Conservation (phyloP, 495 filamentous ascomycete species). For the Aspergillus sclerotioniger region DNA sequence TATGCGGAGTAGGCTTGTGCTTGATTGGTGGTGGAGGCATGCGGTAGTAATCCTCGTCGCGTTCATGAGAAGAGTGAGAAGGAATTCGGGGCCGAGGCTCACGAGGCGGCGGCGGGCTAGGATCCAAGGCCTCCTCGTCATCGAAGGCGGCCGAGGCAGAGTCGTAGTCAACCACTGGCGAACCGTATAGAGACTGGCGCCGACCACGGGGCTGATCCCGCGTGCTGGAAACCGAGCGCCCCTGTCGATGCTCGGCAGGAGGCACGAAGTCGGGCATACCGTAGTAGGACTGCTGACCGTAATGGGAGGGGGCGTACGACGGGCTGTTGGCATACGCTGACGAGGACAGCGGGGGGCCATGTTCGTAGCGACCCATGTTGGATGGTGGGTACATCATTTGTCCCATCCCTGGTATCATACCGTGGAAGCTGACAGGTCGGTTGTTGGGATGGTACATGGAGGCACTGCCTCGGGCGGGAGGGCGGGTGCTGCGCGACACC, state of each 20-base stretch:
- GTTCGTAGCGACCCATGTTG: constrained; percentile 31
- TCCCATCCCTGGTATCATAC: constrained; percentile 30
- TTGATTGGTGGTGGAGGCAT: constrained; percentile 47
- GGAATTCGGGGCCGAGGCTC: constrained; percentile 25
- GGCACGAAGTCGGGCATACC: constrained; percentile 13
- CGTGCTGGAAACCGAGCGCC: constrained; percentile 34
- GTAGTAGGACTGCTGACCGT: constrained; percentile 22
- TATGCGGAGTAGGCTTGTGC: constrained; percentile 28
- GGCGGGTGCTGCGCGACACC: constrained; percentile 28
- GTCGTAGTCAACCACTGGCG: constrained; percentile 29
- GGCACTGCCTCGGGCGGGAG: constrained; percentile 3
- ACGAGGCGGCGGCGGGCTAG: constrained; percentile 19
- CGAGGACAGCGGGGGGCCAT: constrained; percentile 36
- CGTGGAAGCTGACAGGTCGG: constrained; percentile 48
- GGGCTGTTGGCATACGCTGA: constrained; percentile 36
- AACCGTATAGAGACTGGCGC: constrained; percentile 35
- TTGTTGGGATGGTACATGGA: constrained; percentile 28
- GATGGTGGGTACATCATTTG: constrained; percentile 33
- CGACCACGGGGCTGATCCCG: constrained; percentile 32
- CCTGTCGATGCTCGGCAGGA: constrained; percentile 26
- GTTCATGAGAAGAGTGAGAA: constrained; percentile 25
- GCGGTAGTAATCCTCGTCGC: constrained; percentile 44
- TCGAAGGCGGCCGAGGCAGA: constrained; percentile 25
- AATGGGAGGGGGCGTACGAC: constrained; percentile 31
- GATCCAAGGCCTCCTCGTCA: constrained; percentile 27